Evolutionary conservation across 805 yeast genomes (phyloP).

Genomic region (Kockiozyma suomiensis): DNA sequence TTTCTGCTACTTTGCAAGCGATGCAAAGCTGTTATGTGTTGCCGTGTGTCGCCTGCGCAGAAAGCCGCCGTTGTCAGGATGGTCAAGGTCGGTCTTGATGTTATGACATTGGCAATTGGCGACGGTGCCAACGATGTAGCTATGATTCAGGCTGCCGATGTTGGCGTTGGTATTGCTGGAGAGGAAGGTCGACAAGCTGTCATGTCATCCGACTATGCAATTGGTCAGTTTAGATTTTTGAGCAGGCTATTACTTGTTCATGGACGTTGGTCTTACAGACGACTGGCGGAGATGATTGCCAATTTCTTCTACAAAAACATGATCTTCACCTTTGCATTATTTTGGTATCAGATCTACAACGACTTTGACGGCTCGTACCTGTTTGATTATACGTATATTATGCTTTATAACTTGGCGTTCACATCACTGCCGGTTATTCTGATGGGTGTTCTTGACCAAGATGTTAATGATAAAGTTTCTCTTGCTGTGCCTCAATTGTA

Average conservation of each 20-base stretch:
- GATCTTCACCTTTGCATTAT: slow-evolving; percentile 69
- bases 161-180: slow-evolving; percentile 86
- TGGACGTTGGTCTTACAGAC: slow-evolving; percentile 80
- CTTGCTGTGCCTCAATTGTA: slow-evolving; percentile 72
- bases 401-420: slow-evolving; percentile 78
- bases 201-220: slow-evolving; percentile 81
- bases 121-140: slow-evolving; percentile 89
- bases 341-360: slow-evolving; percentile 74
- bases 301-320: slow-evolving; percentile 78
- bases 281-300: slow-evolving; percentile 77
- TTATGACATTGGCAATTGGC: slow-evolving; percentile 80
- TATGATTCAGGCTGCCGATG: slow-evolving; percentile 83
- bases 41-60: slow-evolving; percentile 83
- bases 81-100: slow-evolving; percentile 65
- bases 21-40: slow-evolving; percentile 77
- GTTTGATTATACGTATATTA: slow-evolving; percentile 75
- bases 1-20: slow-evolving; percentile 73
- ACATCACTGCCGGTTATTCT: slow-evolving; percentile 78
- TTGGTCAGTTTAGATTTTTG: slow-evolving; percentile 75
- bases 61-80: slow-evolving; percentile 72
- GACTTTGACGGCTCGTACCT: slow-evolving; percentile 75
- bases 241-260: slow-evolving; percentile 69
- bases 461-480: slow-evolving; percentile 66
- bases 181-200: slow-evolving; percentile 87
- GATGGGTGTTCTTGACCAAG: slow-evolving; percentile 75